Percentiles rank a stretch among this genome's conserved stretches.
These are phyloP conservation scores for Trichoderma gracile DNA, from an alignment of 2,329 filamentous ascomycete genomes.

Conservation along the genomic window DNA sequence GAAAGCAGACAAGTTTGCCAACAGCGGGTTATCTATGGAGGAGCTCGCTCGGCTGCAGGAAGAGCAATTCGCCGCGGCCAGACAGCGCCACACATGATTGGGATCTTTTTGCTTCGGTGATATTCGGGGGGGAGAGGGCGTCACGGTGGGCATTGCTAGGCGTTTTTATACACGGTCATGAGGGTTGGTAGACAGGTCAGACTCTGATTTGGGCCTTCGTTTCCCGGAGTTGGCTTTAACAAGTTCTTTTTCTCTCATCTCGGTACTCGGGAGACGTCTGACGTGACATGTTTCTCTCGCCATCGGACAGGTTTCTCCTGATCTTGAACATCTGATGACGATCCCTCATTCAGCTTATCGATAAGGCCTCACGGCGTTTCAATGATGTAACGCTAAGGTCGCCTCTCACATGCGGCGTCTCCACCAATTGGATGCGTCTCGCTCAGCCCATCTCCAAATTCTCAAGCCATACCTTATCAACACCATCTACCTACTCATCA, in stretches of 20 bases:
- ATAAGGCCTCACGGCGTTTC: constrained; percentile 19
- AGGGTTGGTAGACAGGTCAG: constrained; percentile 22
- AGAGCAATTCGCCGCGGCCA: constrained; percentile 82
- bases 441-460: constrained; percentile 2
- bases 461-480: not conserved
- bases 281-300: not conserved
- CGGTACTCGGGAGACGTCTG: not conserved
- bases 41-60: constrained; percentile 86
- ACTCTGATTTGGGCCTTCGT: not conserved
- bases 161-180: constrained; percentile 33
- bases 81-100: constrained; percentile 38
- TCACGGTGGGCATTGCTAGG: constrained; percentile 40
- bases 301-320: not conserved
- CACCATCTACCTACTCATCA: not conserved
- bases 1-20: constrained; percentile 95
- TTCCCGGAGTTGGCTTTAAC: not conserved
- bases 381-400: constrained; percentile 24
- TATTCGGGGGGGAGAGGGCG: constrained; percentile 27
- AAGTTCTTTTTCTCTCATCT: not conserved
- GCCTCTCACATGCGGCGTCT: constrained; percentile 23
- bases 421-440: constrained; percentile 6
- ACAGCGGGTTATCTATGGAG: constrained; percentile 88
- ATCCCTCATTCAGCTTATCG: constrained; percentile 16
- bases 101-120: constrained; percentile 5
- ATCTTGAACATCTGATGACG: not conserved